Conservation (phyloP, 257 asterid species). For the Henckelia pumila region DNA sequence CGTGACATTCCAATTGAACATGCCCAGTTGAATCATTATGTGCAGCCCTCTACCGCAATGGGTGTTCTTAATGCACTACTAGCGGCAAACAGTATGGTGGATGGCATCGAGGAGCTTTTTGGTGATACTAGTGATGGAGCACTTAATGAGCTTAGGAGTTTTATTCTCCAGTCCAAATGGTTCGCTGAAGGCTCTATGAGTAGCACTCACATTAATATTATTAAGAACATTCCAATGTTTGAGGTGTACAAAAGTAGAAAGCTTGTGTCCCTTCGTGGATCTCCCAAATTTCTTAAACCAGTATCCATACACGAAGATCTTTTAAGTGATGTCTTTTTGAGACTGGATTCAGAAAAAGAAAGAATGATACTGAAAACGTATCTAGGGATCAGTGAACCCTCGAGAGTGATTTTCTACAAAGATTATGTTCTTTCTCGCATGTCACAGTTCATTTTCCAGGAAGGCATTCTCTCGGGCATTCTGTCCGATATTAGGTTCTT, state of each 20-base stretch:
- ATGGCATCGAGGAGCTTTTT: conserved; percentile 63
- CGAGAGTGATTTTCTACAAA: conserved; percentile 63
- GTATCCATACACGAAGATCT: conserved; percentile 59
- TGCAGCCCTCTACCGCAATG: conserved; percentile 73
- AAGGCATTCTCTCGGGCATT: conserved; percentile 55
- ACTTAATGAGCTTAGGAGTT: conserved; percentile 81
- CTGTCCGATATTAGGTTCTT: conserved; percentile 54
- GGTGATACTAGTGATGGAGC: conserved; percentile 70
- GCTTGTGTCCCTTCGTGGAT: conserved; percentile 63
- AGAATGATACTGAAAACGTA: conserved; percentile 57
- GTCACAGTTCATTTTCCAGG: conserved; percentile 53
- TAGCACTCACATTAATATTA: conserved; percentile 49
- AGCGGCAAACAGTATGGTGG: conserved; percentile 50
- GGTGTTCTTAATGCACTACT: conserved; percentile 77
- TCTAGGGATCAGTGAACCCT: conserved; percentile 69
- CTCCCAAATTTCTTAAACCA: conserved; percentile 85
- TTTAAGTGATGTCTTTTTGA: conserved; percentile 75
- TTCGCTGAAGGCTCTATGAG: conserved; percentile 59
- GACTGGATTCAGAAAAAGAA: conserved; percentile 81
- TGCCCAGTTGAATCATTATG: conserved; percentile 60
- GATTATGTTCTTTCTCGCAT: conserved; percentile 64
- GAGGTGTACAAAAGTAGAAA: conserved; percentile 81
- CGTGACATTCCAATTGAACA: conserved; percentile 75
- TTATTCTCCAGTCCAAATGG: conserved; percentile 94
- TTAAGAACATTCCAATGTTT: conserved; percentile 89